These are phyloP conservation scores for Lepidopterella palustris DNA, from an alignment of 495 filamentous ascomycete species.

Conservation along the genomic window DNA sequence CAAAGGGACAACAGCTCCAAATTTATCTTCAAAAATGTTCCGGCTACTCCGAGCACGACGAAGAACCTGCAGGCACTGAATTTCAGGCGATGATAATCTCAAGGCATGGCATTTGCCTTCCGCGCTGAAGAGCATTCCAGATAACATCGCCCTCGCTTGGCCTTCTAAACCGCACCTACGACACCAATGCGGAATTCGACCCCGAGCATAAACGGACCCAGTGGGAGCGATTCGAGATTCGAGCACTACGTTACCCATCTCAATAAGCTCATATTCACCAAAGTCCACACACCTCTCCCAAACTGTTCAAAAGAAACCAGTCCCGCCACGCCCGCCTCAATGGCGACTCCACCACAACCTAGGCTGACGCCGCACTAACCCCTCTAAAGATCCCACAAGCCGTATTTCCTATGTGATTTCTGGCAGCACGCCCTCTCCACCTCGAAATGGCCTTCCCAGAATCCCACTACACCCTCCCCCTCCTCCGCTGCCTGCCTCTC, in stretches of 20 bases:
- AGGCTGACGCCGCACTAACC: conserved; percentile 28
- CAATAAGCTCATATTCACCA: too few species aligned
- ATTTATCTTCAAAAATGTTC: too few species aligned
- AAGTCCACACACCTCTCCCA: too few species aligned
- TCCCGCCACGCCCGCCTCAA: conserved; percentile 24
- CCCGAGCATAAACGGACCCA: conserved; percentile 9
- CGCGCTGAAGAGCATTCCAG: neutral
- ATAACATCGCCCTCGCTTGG: conserved; percentile 1
- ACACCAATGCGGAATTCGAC: conserved; percentile 11
- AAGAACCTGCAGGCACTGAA: neutral
- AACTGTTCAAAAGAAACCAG: too few species aligned
- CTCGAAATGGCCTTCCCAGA: conserved; percentile 16
- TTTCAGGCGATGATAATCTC: neutral
- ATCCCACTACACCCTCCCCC: conserved; percentile 11
- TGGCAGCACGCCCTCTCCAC: conserved; percentile 6
- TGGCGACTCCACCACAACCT: conserved; percentile 19
- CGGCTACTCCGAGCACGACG: neutral
- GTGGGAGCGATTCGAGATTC: conserved; percentile 26
- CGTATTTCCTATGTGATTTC: conserved; percentile 2
- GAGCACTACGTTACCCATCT: neutral
- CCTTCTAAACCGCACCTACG: conserved; percentile 15
- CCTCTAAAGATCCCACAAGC: conserved; percentile 18
- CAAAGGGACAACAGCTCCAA: too few species aligned
- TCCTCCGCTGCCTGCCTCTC: too few species aligned
- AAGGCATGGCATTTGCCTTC: neutral